Evolutionary conservation across 2,329 filamentous ascomycete species (phyloP).

Genomic region (Lecanosticta acicola): DNA sequence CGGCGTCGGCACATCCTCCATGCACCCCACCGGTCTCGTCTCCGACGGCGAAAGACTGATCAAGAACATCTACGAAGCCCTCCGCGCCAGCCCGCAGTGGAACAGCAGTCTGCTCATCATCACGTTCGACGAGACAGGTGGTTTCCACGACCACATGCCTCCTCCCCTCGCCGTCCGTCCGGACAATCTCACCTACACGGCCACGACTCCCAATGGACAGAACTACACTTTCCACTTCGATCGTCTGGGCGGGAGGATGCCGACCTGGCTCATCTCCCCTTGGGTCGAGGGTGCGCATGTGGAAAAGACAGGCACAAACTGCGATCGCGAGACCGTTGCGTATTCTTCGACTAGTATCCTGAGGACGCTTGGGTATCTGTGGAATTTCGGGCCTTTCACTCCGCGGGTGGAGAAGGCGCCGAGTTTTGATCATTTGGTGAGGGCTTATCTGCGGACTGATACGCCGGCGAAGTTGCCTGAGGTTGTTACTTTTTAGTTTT

Average conservation of each 20-base stretch:
- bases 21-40: slow-evolving; percentile 38
- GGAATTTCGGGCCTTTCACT: slow-evolving; percentile 7
- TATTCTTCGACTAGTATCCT: slow-evolving; percentile 8
- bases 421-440: slow-evolving; percentile 4
- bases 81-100: slow-evolving; percentile 39
- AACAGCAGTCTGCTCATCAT: slow-evolving; percentile 37
- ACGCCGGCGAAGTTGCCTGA: neutral
- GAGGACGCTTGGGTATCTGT: slow-evolving; percentile 7
- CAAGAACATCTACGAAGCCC: slow-evolving; percentile 40
- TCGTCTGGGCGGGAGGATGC: slow-evolving; percentile 37
- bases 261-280: slow-evolving; percentile 36
- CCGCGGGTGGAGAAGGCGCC: slow-evolving; percentile 9
- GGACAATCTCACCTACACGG: slow-evolving; percentile 33
- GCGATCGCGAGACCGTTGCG: slow-evolving; percentile 2
- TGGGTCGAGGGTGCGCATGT: slow-evolving; percentile 15
- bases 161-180: slow-evolving; percentile 35
- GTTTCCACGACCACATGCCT: slow-evolving; percentile 38
- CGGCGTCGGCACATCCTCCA: slow-evolving; percentile 28
- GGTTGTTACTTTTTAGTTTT: neutral
- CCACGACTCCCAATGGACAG: slow-evolving; percentile 28
- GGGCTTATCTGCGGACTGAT: neutral
- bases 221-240: slow-evolving; percentile 37
- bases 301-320: slow-evolving; percentile 7
- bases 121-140: slow-evolving; percentile 40
- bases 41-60: slow-evolving; percentile 37